Evolutionary conservation across 768 basidiomycete genomes (phyloP).

Genomic region (Solioccasus polychromus): DNA sequence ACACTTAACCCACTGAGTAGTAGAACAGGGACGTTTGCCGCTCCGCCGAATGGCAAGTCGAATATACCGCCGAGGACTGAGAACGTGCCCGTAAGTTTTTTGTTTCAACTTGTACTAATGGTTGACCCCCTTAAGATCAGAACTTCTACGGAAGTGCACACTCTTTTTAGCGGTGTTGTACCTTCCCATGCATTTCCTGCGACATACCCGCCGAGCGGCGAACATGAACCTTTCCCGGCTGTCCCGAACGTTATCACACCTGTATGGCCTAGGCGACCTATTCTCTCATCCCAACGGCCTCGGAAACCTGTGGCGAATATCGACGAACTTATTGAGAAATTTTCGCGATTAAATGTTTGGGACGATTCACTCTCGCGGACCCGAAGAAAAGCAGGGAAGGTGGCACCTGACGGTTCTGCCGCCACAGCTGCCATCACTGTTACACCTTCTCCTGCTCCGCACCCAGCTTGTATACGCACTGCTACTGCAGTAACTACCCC

Average conservation of each 20-base stretch:
- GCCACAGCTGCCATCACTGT: conserved; percentile 19
- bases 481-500: no score
- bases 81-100: conserved; percentile 4
- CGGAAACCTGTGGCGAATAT: no score
- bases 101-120: not conserved
- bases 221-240: conserved; percentile 19
- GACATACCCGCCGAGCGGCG: conserved; percentile 13
- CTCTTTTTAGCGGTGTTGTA: conserved; percentile 12
- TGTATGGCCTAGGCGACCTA: conserved; percentile 8
- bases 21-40: conserved; percentile 11
- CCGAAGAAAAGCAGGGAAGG: no score
- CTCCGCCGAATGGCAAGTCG: conserved; percentile 17
- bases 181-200: conserved; percentile 25
- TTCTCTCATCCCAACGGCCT: not conserved
- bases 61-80: not conserved
- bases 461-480: no score
- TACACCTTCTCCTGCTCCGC: conserved; percentile 14
- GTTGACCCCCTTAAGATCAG: not conserved
- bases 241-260: not conserved
- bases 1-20: not conserved
- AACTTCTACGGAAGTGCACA: not conserved
- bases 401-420: not conserved
- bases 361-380: conserved; percentile 2
- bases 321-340: conserved; percentile 9
- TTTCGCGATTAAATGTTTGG: conserved; percentile 16